Conservation (phyloP, 2,329 filamentous ascomycete genomes). For the Neocatenulostroma microsporum region DNA sequence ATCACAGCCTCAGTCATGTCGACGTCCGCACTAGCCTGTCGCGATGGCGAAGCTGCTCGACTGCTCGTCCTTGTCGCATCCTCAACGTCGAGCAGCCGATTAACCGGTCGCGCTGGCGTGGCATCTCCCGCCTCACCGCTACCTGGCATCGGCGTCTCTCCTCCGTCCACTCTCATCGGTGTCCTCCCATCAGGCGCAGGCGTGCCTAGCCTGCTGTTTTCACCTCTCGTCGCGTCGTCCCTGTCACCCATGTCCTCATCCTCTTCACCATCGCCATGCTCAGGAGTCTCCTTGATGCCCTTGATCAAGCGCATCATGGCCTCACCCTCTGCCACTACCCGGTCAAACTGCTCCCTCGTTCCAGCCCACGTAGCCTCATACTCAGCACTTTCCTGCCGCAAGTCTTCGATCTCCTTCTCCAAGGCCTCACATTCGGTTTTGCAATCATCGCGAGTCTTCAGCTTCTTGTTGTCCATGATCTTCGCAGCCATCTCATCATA, state of each 20-base stretch:
- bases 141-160: constrained; percentile 33
- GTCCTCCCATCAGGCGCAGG: constrained; percentile 35
- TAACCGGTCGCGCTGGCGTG: constrained; percentile 15
- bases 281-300: constrained; percentile 92
- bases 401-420: constrained; percentile 77
- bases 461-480: constrained; percentile 71
- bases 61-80: constrained; percentile 18
- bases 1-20: constrained; percentile 20
- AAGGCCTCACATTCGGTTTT: constrained; percentile 68
- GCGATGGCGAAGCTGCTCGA: constrained; percentile 17
- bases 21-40: constrained; percentile 18
- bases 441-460: constrained; percentile 80
- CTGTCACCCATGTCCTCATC: constrained; percentile 46
- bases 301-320: constrained; percentile 75
- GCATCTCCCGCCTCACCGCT: constrained; percentile 20
- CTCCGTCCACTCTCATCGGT: constrained; percentile 18
- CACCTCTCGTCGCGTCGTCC: constrained; percentile 27
- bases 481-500: constrained; percentile 85
- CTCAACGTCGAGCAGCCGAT: constrained; percentile 24
- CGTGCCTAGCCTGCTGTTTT: constrained; percentile 40
- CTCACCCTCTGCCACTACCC: constrained; percentile 87
- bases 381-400: constrained; percentile 74
- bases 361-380: constrained; percentile 80
- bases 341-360: constrained; percentile 74
- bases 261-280: constrained; percentile 75